Conservation (phyloP, 1,284 basidiomycete genomes). For the Afroboletus lepidellus region DNA sequence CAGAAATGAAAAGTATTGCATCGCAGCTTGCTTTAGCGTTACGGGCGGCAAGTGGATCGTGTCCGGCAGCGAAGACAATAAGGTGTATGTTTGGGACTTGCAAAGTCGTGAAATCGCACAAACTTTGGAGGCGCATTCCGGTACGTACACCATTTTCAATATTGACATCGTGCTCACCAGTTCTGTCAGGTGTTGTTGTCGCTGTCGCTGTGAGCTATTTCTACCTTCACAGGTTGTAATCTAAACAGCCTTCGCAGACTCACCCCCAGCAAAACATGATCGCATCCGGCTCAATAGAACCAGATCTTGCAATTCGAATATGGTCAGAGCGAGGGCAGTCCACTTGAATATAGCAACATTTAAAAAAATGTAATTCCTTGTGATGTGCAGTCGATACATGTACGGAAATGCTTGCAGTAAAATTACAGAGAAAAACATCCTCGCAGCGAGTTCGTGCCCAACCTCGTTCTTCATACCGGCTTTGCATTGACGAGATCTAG, state of each 20-base stretch:
- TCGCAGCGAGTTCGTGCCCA: neutral
- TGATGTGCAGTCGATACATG: conserved; percentile 9
- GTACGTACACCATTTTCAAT: conserved; percentile 36
- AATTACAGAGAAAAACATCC: conserved; percentile 17
- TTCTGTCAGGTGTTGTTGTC: conserved; percentile 62
- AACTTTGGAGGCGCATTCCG: conserved; percentile 74
- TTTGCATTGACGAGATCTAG: conserved; percentile 65
- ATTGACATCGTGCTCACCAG: neutral
- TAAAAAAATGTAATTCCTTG: conserved; percentile 4
- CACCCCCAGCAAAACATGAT: conserved; percentile 83
- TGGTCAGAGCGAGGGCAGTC: conserved; percentile 60
- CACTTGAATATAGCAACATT: conserved; percentile 21
- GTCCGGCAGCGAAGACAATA: conserved; percentile 88
- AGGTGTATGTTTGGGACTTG: conserved; percentile 89
- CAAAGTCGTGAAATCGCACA: conserved; percentile 83
- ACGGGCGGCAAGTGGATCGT: conserved; percentile 88
- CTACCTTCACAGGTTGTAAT: neutral
- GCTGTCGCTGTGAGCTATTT: conserved; percentile 59
- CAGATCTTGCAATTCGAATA: conserved; percentile 74
- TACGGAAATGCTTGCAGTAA: conserved; percentile 12
- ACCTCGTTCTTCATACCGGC: conserved; percentile 42
- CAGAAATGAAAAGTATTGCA: conserved; percentile 75
- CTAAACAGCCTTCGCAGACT: conserved; percentile 46
- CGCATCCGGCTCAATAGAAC: conserved; percentile 79
- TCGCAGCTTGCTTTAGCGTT: conserved; percentile 77